Evolutionary conservation across 139 green algal species (phyloP), one percentile per base, ranked within the genome.

Genomic region (Nannochloris sp.): DNA sequence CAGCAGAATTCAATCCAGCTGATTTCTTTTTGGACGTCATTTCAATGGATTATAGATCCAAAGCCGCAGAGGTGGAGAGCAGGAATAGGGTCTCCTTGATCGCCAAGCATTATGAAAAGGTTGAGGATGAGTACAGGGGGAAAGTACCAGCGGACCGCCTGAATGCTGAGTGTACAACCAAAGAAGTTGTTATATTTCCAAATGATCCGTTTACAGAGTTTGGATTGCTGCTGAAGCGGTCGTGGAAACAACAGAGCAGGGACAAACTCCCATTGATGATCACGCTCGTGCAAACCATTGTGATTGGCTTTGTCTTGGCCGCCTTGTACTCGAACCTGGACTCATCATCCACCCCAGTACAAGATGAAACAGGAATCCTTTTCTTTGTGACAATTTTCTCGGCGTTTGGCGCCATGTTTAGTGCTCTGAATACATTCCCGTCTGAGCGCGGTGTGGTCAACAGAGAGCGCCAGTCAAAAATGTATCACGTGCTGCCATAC

Each of bases 21-120:
- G 79, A 85, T 50, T 78, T 75, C 46, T 76, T 85, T 50, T 14
- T 85, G 37, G 79, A 84, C 17, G 9, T 77, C 0, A 55, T 43
- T 40, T 67, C 65, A 26, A 43, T 71, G 56, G 65, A 76, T 44
- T 69, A 62, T 59, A 63, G 64, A 36, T 60, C 58, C 8, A 50
- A 61, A 6, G 49, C 70, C 45, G 49, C 40, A 2, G 74, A 74
- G 59, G 40, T 43, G 12, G 59, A 28, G 11, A 65, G 40, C 11
- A 61, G 59, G 4, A 36, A 30, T n/a, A 62, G 77, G 28, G 49
- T 84, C 36, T 29, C 56, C 23, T n/a, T 50, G 23, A 37, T 78
- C 8, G 56, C 30, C 3, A 25, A 74, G n/a, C 20, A 25, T 5
- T 70, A 61, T 29, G 28, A 11, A 25, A 6, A n/a, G 28, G 56